A percentile compares a stretch with the other conserved stretches of the same genome.
Evolutionary conservation across 1,139 yeast genomes (phyloP).

Genomic region (Eremothecium coryli): DNA sequence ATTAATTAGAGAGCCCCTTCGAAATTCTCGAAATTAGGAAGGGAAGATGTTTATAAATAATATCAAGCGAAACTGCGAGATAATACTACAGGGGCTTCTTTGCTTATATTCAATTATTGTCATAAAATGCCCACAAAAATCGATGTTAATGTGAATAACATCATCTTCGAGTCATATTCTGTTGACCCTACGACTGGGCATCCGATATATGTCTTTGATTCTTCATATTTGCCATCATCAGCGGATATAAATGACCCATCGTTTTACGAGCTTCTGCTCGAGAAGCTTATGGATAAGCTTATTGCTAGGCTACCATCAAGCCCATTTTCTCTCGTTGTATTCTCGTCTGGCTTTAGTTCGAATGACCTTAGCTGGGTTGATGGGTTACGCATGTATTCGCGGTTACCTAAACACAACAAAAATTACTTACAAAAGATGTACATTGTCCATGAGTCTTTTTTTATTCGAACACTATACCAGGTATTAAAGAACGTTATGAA

Average conservation of each 20-base stretch:
- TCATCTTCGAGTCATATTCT: conserved; percentile 51
- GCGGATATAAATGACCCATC: conserved; percentile 30
- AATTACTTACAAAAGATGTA: conserved; percentile 54
- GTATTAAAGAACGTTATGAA: conserved; percentile 55
- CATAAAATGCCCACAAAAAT: conserved; percentile 8
- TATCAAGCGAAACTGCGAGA: neutral
- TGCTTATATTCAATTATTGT: neutral
- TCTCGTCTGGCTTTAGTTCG: conserved; percentile 64
- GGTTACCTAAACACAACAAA: conserved; percentile 51
- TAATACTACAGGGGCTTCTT: neutral
- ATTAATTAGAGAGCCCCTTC: conserved; percentile 5
- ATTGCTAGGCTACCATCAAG: conserved; percentile 40
- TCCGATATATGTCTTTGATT: conserved; percentile 66
- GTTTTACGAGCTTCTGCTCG: conserved; percentile 34
- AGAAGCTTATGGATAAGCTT: conserved; percentile 32
- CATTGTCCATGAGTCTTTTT: conserved; percentile 88
- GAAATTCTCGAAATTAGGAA: neutral
- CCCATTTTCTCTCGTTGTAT: conserved; percentile 59
- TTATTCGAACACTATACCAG: conserved; percentile 71
- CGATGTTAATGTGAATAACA: conserved; percentile 36
- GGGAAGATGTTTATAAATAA: neutral
- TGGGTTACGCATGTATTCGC: conserved; percentile 66
- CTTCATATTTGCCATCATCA: conserved; percentile 59
- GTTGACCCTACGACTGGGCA: conserved; percentile 51
- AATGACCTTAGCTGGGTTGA: conserved; percentile 60